Percentiles rank a stretch among this genome's conserved stretches.
These are phyloP conservation scores for Discostella stelligera DNA, from an alignment of 352 stramenopile species.

Conservation along the genomic window DNA sequence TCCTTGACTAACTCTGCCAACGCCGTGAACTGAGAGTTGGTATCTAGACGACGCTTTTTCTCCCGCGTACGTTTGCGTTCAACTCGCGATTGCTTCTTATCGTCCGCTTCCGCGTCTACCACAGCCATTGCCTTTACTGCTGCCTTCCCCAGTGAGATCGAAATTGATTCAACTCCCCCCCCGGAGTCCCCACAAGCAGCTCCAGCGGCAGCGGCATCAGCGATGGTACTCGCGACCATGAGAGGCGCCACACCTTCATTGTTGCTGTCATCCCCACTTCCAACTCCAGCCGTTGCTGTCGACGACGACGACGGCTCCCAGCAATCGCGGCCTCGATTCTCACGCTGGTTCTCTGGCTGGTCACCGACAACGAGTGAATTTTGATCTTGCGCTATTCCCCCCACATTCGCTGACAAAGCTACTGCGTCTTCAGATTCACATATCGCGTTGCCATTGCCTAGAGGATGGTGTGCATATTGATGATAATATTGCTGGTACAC, in stretches of 20 bases:
- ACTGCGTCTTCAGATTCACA: not conserved
- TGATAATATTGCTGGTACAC: constrained; percentile 4
- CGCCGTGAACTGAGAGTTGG: constrained; percentile 70
- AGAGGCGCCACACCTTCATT: not conserved
- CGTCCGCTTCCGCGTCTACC: constrained; percentile 7
- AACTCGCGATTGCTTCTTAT: constrained; percentile 44
- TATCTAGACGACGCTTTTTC: constrained; percentile 71
- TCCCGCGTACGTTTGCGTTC: constrained; percentile 74
- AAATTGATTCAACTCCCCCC: not conserved
- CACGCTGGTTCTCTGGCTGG: not conserved
- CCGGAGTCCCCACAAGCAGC: not conserved
- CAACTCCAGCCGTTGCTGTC: not conserved
- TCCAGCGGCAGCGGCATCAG: not conserved
- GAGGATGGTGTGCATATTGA: not conserved
- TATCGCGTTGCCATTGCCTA: not conserved
- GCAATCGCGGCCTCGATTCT: not conserved
- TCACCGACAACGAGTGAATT: not conserved
- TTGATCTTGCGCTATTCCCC: not conserved
- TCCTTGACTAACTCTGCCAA: constrained; percentile 59
- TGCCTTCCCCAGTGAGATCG: not conserved
- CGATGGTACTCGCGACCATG: not conserved
- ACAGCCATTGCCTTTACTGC: not conserved
- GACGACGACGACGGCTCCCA: not conserved
- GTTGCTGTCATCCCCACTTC: not conserved
- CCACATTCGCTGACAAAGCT: not conserved